Base-by-base conservation (phyloP, 2,329 filamentous ascomycete species). In the Curvularia lunata region DNA sequence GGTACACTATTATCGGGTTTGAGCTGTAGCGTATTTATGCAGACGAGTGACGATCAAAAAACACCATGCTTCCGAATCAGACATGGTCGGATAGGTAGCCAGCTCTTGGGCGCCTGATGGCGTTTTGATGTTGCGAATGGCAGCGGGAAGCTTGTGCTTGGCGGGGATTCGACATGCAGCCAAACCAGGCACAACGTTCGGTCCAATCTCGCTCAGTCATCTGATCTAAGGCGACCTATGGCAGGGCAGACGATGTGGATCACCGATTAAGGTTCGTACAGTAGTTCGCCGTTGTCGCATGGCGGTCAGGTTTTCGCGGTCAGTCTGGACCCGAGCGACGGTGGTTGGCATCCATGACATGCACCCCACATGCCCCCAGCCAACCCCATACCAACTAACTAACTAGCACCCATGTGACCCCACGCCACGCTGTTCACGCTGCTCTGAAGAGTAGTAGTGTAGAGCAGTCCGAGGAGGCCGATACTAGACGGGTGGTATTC, bases 221-320 rank as follows among this genome's bases (percentile, higher is more conserved):
- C 38, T 59, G 37, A 52, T 51, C 34, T 43, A 47, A 23, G n/a
- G 4, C 25, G 32, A 19, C 59, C 56, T 59, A 55, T 59, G 25
- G 43, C n/a, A 52, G 16, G 12, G 38, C 18, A 18, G 16, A 32
- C 19, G 30, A 2, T 40, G n/a, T 8, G 21, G 32, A 34, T 10
- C 23, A 12, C 38, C n/a, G 32, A 5, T 13, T 4, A 23, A 30
- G 32, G 28, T 43, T 30, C 50, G 30, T 19, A n/a, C 7, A 27
- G 41, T 43, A 47, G 25, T 56, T 41, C 34, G 41, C 43, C 34
- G 48, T 52, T 41, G 19, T 18, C 21, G 41, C 42, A 27, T 9
- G 32, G 47, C 34, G 32, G 47, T 38, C 32, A 40, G 30, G 34
- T 13, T n/a, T 4, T 28, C 12, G 30, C 16, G 10, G 21, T 16